phyloP scores from a whole-genome alignment of 1,139 yeast species.

The Sugiyamaella neomexicana region DNA sequence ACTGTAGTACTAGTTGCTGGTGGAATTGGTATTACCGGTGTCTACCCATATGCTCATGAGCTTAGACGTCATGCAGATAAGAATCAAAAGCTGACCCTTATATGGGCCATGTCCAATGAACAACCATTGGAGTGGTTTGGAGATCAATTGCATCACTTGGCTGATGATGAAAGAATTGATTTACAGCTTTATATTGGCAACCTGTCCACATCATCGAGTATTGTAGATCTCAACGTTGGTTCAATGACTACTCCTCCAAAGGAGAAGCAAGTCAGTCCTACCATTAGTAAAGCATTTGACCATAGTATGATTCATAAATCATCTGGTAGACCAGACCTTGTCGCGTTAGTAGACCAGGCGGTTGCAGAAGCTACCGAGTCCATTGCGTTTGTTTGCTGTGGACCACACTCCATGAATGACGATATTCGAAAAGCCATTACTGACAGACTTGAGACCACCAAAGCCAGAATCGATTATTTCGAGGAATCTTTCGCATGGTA shows the following conservation, averaged over 20 bases:
- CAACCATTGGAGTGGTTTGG: constrained; percentile 23
- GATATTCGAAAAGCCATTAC: constrained; percentile 42
- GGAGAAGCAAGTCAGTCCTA: constrained; percentile 8
- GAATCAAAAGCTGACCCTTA: constrained; percentile 15
- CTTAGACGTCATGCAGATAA: constrained; percentile 18
- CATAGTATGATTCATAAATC: constrained; percentile 2
- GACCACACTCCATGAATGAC: constrained; percentile 46
- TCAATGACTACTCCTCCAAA: background rate
- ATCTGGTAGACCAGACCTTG: constrained; percentile 45
- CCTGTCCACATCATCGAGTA: constrained; percentile 13
- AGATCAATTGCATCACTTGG: constrained; percentile 21
- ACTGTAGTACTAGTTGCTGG: constrained; percentile 55
- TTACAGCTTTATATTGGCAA: constrained; percentile 20
- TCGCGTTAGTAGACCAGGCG: constrained; percentile 40
- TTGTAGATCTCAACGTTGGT: background rate
- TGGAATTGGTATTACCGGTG: constrained; percentile 68
- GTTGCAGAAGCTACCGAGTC: constrained; percentile 40
- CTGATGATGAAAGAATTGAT: constrained; percentile 20
- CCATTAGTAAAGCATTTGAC: background rate
- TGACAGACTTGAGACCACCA: constrained; percentile 30
- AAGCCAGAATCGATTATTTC: constrained; percentile 43
- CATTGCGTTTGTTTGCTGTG: constrained; percentile 46
- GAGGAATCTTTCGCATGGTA: constrained; percentile 49
- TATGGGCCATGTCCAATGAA: constrained; percentile 24
- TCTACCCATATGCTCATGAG: constrained; percentile 31